Conservation (phyloP, 164 flowering plant genomes). For the Santalum album region DNA sequence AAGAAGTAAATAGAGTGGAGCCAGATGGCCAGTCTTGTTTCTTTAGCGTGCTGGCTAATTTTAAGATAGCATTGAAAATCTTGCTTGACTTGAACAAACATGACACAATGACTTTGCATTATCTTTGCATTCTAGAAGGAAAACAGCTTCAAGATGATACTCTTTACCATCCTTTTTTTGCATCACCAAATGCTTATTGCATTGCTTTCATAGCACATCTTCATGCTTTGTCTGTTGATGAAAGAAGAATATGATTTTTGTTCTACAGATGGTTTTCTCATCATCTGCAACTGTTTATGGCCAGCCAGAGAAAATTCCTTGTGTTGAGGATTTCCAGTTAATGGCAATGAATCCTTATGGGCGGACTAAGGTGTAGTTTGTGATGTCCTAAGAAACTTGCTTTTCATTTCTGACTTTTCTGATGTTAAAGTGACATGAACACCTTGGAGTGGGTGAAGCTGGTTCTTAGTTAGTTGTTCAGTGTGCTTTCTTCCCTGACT, state of each 20-base stretch:
- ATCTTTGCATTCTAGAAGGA: too few species aligned
- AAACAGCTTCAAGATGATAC: too few species aligned
- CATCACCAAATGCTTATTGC: not conserved
- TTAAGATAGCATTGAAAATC: too few species aligned
- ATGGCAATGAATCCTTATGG: constrained; percentile 95
- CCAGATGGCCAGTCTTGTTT: too few species aligned
- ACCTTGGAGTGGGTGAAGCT: not conserved
- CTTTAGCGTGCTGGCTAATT: too few species aligned
- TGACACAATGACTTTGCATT: too few species aligned
- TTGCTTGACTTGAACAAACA: too few species aligned
- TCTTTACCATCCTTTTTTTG: not conserved
- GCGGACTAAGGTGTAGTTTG: constrained; percentile 68
- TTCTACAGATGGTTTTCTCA: constrained; percentile 79
- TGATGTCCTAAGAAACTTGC: not conserved
- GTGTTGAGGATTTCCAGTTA: constrained; percentile 65
- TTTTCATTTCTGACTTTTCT: not conserved
- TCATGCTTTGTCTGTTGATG: constrained; percentile 6
- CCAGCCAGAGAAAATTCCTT: constrained; percentile 83
- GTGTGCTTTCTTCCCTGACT: not conserved
- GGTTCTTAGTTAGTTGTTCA: not conserved
- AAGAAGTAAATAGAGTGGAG: too few species aligned
- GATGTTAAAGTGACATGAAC: not conserved
- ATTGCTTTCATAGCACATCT: not conserved
- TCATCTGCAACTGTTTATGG: constrained; percentile 98
- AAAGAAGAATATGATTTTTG: constrained; percentile 7